Base-by-base conservation (phyloP, 176 grass and related monocot species). In the Cenchrus purpureus region DNA sequence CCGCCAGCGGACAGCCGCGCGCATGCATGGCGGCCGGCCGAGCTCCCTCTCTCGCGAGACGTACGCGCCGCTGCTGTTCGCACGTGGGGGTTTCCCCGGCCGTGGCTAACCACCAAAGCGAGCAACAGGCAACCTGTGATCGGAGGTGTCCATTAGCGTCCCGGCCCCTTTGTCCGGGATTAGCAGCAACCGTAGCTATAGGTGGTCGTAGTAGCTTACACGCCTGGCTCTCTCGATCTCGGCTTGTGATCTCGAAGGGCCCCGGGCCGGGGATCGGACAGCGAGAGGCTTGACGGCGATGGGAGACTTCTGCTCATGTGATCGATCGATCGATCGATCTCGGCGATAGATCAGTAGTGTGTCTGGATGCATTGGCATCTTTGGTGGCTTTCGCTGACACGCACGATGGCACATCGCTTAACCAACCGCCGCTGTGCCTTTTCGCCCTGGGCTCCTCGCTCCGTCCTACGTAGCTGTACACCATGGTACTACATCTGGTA, bases 121-220 rank as follows among this genome's bases (percentile, higher is more conserved):
- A 14, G 50, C 22, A 68, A 84, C 85, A 84, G 89, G 69, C 20
- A 48, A 48, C 89, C 85, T 91, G 89, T 91, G 89, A 91, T 84
- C 61, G 70, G 53, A 8, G 43, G 37, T 80, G 89, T 87, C 69
- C 68, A 70, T 87, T 87, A 84, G 89, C 80, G 76, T 17, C 71
- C 1, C 55, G 14, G 4, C 0, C 46, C 1, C n/a, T 11, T 79
- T 80, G 85, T 87, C 75, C 61, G 15, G 54, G 89, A 79, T 83
- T 81, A 80, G 19, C 79, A 4, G 12, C 43, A 31, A 13, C 74
- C 19, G 5, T 73, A 10, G 77, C 16, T 25, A 20, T 14, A 8
- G 28, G 8, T 14, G 5, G 34, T 83, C 31, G 31, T 32, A 32
- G 31, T 32, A 55, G 54, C 66, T 62, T 42, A 13, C n/a, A 34